Conservation (phyloP, 768 basidiomycete genomes). For the Mycena leptocephala region DNA sequence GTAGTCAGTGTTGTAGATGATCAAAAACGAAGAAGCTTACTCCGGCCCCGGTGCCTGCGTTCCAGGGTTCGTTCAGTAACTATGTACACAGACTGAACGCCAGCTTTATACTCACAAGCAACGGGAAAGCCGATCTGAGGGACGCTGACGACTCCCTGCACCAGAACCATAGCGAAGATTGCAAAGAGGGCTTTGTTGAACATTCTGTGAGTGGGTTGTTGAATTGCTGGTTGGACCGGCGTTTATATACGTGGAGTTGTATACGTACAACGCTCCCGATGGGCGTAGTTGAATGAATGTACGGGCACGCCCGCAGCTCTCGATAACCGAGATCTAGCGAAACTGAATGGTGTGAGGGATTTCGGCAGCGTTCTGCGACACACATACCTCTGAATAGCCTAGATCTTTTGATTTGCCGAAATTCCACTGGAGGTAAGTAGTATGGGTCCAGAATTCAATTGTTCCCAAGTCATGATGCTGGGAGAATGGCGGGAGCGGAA, state of each 20-base stretch:
- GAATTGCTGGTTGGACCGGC: not conserved
- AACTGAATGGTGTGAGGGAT: conserved; percentile 3
- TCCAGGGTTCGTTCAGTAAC: conserved; percentile 6
- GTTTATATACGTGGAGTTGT: conserved; percentile 6
- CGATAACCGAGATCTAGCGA: conserved; percentile 1
- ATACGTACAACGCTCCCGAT: conserved; percentile 6
- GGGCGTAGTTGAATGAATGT: conserved; percentile 1
- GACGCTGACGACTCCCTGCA: conserved; percentile 5
- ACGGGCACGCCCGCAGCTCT: not conserved
- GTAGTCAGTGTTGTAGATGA: conserved; percentile 10
- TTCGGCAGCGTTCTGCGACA: not conserved
- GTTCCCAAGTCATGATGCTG: not conserved
- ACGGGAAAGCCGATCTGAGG: conserved; percentile 5
- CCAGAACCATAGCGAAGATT: conserved; percentile 3
- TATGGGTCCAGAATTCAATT: not conserved
- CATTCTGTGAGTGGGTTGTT: conserved; percentile 5
- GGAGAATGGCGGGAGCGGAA: not conserved
- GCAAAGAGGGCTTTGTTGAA: conserved; percentile 5
- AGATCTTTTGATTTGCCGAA: not conserved
- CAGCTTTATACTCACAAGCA: conserved; percentile 11
- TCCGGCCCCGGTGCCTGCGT: conserved; percentile 10
- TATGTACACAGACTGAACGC: conserved; percentile 10
- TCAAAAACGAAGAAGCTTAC: conserved; percentile 10
- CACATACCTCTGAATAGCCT: not conserved
- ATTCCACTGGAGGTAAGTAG: conserved; percentile 2